These are phyloP conservation scores for Eutrema heterophyllum DNA, from an alignment of 345 rosid species.

Conservation along the genomic window DNA sequence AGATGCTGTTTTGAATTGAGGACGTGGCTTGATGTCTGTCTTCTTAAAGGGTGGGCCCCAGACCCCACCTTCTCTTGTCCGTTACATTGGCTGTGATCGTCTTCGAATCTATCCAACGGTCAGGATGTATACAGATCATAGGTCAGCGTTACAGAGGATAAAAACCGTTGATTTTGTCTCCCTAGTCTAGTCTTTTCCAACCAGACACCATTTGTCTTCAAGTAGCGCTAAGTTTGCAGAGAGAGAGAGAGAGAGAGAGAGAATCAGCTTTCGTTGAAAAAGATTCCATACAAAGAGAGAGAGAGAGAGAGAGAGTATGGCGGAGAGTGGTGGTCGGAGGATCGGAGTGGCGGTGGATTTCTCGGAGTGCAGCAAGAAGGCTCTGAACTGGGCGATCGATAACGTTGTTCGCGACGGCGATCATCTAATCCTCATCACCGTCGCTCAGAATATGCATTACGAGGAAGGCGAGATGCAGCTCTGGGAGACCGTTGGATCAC, in stretches of 20 bases:
- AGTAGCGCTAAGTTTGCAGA: not conserved
- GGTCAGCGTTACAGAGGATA: not conserved
- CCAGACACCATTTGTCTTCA: not conserved
- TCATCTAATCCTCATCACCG: constrained; percentile 62
- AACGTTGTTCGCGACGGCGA: constrained; percentile 78
- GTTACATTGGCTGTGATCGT: constrained; percentile 9
- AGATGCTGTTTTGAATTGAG: not conserved
- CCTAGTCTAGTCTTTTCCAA: not conserved
- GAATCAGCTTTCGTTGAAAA: not conserved
- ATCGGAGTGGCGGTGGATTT: constrained; percentile 88
- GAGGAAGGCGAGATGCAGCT: constrained; percentile 90
- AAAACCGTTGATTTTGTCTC: not conserved
- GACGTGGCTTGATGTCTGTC: constrained; percentile 13
- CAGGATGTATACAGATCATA: not conserved
- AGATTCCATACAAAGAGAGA: not conserved
- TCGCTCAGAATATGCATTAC: constrained; percentile 50
- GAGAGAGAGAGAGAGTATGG: constrained; percentile 35
- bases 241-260: not conserved
- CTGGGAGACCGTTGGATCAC: constrained; percentile 86
- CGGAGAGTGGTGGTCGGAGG: constrained; percentile 41
- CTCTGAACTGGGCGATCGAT: constrained; percentile 80
- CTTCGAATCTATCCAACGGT: constrained; percentile 1
- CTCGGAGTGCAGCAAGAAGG: constrained; percentile 78
- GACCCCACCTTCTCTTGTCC: constrained; percentile 1
- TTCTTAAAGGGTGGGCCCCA: not conserved